Conservation (phyloP, 768 basidiomycete species). For the Sarcodon aspratus region DNA sequence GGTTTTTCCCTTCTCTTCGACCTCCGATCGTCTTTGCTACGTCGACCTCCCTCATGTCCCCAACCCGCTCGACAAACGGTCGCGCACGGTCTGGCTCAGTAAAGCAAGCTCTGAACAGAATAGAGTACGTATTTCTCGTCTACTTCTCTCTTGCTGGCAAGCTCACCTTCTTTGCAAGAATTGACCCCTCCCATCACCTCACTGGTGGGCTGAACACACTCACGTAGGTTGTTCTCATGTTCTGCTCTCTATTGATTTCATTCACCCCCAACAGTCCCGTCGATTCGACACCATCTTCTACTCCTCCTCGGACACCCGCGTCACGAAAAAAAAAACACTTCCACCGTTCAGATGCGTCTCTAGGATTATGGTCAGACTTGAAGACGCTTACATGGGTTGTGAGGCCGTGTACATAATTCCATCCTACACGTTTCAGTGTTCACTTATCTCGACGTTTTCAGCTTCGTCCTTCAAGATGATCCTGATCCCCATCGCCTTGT, state of each 20-base stretch:
- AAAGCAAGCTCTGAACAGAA: constrained; percentile 6
- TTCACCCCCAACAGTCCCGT: constrained; percentile 8
- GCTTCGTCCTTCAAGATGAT: constrained; percentile 61
- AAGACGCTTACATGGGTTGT: constrained; percentile 57
- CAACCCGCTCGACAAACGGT: neutral
- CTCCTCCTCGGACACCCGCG: neutral
- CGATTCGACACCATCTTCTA: constrained; percentile 1
- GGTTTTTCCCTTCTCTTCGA: neutral
- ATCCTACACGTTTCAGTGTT: neutral
- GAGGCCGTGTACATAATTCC: constrained; percentile 44
- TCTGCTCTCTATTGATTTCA: neutral
- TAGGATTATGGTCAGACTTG: constrained; percentile 41
- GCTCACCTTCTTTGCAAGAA: constrained; percentile 19
- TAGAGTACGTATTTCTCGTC: constrained; percentile 13
- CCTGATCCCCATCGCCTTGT: constrained; percentile 46
- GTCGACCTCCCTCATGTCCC: constrained; percentile 4
- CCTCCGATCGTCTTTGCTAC: neutral
- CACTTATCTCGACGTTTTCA: constrained; percentile 14
- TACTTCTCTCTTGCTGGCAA: constrained; percentile 4
- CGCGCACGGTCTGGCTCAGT: neutral
- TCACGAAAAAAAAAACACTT: neutral
- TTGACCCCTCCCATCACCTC: constrained; percentile 48
- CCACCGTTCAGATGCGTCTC: constrained; percentile 11
- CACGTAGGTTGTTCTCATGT: constrained; percentile 32
- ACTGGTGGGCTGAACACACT: constrained; percentile 52